These are phyloP conservation scores for Ananas comosus DNA, from an alignment of 176 grass and related monocot genomes.

Conservation along the genomic window DNA sequence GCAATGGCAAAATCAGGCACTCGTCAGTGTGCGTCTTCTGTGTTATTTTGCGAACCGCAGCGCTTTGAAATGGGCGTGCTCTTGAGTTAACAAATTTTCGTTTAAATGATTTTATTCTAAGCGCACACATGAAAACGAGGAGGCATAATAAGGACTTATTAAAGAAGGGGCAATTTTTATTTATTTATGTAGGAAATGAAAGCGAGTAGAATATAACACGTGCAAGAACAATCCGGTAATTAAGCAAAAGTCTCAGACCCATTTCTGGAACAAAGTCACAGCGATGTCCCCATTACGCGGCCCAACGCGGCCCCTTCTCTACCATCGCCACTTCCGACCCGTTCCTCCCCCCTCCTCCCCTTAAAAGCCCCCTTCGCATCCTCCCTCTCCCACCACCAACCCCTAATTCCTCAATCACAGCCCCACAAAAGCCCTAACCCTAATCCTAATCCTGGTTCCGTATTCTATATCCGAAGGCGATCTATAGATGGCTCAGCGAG, in stretches of 20 bases:
- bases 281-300: slow-evolving; percentile 29
- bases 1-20: too few species aligned
- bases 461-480: neutral
- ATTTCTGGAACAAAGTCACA: slow-evolving; percentile 22
- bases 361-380: slow-evolving; percentile 23
- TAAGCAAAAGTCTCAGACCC: slow-evolving; percentile 5
- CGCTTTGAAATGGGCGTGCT: too few species aligned
- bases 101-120: too few species aligned
- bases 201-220: too few species aligned
- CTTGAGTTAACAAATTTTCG: too few species aligned
- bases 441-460: neutral
- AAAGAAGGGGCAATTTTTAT: too few species aligned
- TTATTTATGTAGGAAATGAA: too few species aligned
- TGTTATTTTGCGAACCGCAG: too few species aligned
- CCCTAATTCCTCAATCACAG: neutral
- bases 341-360: neutral
- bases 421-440: slow-evolving; percentile 1
- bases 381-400: slow-evolving; percentile 17
- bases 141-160: too few species aligned
- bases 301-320: neutral
- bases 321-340: neutral
- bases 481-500: slow-evolving; percentile 65
- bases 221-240: slow-evolving; percentile 6
- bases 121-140: too few species aligned
- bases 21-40: too few species aligned